Conservation (phyloP, 2,329 filamentous ascomycete species). For the Onygenales sp. region DNA sequence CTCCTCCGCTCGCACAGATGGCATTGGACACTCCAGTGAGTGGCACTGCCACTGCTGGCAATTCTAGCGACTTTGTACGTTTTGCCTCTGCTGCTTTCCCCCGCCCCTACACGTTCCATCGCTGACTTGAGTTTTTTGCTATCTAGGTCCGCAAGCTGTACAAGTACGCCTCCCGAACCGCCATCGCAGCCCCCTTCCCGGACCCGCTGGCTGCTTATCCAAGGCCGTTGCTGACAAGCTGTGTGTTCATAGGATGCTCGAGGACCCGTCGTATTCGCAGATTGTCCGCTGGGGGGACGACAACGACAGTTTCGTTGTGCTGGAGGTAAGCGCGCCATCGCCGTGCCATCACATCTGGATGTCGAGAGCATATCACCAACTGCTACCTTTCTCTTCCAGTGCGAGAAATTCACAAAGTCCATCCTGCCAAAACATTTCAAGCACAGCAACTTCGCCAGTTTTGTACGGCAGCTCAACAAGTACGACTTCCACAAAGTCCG, state of each 20-base stretch:
- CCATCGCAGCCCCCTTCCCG: conserved; percentile 6
- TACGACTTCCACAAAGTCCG: conserved; percentile 98
- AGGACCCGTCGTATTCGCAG: conserved; percentile 83
- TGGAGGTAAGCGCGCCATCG: conserved; percentile 57
- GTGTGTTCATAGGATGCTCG: conserved; percentile 65
- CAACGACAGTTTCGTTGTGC: conserved; percentile 90
- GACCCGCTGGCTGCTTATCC: conserved; percentile 4
- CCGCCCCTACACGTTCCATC: conserved; percentile 8
- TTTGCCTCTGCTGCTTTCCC: conserved; percentile 7
- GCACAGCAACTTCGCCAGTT: conserved; percentile 96
- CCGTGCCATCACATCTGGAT: no score
- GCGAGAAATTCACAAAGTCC: conserved; percentile 95
- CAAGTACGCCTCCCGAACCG: conserved; percentile 56
- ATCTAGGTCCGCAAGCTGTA: conserved; percentile 89
- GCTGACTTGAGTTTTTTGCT: conserved; percentile 12
- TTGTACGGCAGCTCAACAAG: conserved; percentile 91
- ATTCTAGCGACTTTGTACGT: conserved; percentile 93
- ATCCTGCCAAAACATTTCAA: conserved; percentile 98
- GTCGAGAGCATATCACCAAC: neutral
- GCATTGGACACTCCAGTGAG: conserved; percentile 9
- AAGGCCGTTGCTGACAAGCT: neutral
- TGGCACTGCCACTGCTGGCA: conserved; percentile 48
- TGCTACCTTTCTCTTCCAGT: conserved; percentile 44
- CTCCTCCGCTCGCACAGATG: conserved; percentile 6
- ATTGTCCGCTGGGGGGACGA: conserved; percentile 94